These are phyloP conservation scores for Eucalyptus regnans DNA, from an alignment of 345 rosid genomes.

Conservation along the genomic window DNA sequence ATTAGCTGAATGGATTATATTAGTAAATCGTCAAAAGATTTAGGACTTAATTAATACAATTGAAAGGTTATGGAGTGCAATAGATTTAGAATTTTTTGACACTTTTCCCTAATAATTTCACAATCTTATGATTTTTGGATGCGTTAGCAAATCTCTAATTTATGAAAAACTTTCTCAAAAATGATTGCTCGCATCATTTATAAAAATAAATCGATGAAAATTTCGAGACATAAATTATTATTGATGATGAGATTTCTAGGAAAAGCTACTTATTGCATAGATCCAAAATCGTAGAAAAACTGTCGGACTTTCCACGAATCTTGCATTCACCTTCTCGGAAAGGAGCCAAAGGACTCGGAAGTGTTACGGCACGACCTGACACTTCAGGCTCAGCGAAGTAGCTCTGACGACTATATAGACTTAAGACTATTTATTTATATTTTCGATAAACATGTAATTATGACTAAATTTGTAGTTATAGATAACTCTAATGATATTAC, in stretches of 20 bases:
- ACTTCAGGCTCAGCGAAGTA: background rate
- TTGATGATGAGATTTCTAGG: no score
- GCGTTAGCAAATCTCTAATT: no score
- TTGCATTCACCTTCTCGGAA: background rate
- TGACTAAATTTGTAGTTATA: no score
- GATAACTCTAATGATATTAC: no score
- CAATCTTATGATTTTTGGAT: background rate
- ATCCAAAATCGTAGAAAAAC: background rate
- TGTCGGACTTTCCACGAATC: background rate
- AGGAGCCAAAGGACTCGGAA: background rate
- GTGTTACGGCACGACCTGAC: background rate
- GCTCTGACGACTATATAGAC: background rate
- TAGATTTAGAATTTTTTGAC: no score
- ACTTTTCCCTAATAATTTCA: no score
- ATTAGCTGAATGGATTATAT: accelerated
- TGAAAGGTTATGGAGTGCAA: background rate
- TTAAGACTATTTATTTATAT: background rate
- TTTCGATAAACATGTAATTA: background rate
- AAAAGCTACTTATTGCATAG: background rate
- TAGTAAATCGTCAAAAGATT: no score
- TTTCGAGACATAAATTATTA: no score
- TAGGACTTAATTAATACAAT: background rate
- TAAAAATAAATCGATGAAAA: accelerated
- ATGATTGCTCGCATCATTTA: no score
- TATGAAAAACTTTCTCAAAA: background rate